Percentiles rank a stretch among this genome's conserved stretches.
Evolutionary conservation across 2,329 filamentous ascomycete genomes (phyloP).

Genomic region (Thelonectria olida): DNA sequence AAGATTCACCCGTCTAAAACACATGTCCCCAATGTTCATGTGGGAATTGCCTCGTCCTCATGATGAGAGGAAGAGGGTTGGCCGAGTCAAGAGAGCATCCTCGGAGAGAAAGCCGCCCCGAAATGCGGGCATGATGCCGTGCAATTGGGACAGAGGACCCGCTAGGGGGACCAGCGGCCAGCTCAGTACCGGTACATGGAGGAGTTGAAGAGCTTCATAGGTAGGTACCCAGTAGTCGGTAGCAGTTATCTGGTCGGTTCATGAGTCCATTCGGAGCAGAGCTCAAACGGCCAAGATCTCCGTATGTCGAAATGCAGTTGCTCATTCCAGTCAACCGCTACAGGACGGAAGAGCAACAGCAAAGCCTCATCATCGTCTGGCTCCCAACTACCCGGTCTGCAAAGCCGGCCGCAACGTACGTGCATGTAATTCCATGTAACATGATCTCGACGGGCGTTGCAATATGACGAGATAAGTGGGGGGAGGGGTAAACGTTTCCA

Average conservation of each 20-base stretch:
- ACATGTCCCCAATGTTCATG: conserved; percentile 1
- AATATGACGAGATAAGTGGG: neutral
- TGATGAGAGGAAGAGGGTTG: neutral
- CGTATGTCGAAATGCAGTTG: too few relatives aligned
- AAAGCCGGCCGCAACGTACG: neutral
- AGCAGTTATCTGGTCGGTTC: neutral
- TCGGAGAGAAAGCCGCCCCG: conserved; percentile 20
- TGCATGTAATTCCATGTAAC: neutral
- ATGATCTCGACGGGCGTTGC: neutral
- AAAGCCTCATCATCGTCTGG: neutral
- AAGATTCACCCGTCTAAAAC: neutral
- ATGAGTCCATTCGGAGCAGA: too few relatives aligned
- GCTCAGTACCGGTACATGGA: conserved; percentile 13
- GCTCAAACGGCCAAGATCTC: too few relatives aligned
- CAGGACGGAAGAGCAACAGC: too few relatives aligned
- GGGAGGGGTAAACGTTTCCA: neutral
- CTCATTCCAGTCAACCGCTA: too few relatives aligned
- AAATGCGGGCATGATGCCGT: conserved; percentile 14
- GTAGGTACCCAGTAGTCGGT: too few relatives aligned
- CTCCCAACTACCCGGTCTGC: neutral
- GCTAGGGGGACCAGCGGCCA: conserved; percentile 4
- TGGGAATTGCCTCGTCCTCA: neutral
- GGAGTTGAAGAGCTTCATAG: too few relatives aligned
- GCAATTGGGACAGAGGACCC: conserved; percentile 3
- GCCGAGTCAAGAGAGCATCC: neutral